Evolutionary conservation across 371 early-diverging fungal species (phyloP).

Genomic region (Fennellomyces sp.): DNA sequence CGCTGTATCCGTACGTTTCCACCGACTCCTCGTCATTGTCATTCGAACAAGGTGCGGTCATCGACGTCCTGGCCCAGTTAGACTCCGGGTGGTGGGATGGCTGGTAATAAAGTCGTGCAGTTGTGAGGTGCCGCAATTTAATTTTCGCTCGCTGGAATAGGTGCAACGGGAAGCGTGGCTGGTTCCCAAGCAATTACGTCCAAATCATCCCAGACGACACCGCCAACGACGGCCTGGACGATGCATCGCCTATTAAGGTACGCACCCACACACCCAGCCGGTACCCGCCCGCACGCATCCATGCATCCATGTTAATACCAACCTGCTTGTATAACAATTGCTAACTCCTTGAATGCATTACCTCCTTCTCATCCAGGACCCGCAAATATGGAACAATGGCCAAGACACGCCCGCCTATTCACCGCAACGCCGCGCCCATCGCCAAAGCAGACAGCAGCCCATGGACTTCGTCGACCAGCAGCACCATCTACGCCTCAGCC

Average conservation of each 20-base stretch:
- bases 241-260: constrained; percentile 10
- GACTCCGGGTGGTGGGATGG: constrained; percentile 96
- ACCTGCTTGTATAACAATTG: too few relatives aligned
- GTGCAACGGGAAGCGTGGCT: constrained; percentile 74
- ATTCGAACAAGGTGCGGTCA: constrained; percentile 78
- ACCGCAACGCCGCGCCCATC: constrained; percentile 1
- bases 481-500: constrained; percentile 6
- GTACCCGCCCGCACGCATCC: too few relatives aligned
- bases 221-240: constrained; percentile 22
- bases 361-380: not conserved
- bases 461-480: not conserved
- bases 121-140: not conserved
- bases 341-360: constrained; percentile 2
- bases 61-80: constrained; percentile 81
- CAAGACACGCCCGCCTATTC: not conserved
- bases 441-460: constrained; percentile 15
- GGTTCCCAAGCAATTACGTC: constrained; percentile 92
- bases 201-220: constrained; percentile 37
- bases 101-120: constrained; percentile 29
- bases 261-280: too few relatives aligned
- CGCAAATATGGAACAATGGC: constrained; percentile 8
- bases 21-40: constrained; percentile 73
- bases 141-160: constrained; percentile 15
- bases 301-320: too few relatives aligned
- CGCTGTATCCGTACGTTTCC: constrained; percentile 80